A percentile compares a stretch with the other conserved stretches of the same genome.
These are phyloP conservation scores for Orbilia ellipsospora DNA, from an alignment of 2,329 filamentous ascomycete species.

Conservation along the genomic window DNA sequence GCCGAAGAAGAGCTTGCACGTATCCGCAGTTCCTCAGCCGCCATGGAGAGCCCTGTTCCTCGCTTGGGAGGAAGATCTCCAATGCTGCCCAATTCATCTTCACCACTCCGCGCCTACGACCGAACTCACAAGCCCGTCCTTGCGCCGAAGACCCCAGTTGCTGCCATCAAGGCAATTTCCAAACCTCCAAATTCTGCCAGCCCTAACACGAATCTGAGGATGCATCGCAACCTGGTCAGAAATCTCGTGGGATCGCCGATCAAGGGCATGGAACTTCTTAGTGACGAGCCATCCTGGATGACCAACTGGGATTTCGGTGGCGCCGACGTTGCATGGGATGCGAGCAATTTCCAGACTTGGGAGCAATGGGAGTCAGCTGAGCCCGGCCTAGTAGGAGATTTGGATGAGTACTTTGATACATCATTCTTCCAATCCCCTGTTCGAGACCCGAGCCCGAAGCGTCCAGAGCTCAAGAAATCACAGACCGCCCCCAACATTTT, in stretches of 20 bases:
- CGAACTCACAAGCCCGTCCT: conserved; percentile 69
- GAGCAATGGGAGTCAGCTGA: conserved; percentile 53
- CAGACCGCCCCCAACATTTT: conserved; percentile 45
- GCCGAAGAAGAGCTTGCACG: conserved; percentile 96
- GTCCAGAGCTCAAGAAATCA: conserved; percentile 36
- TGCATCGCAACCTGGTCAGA: conserved; percentile 85
- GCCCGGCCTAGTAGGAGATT: conserved; percentile 42
- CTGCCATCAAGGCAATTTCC: conserved; percentile 64
- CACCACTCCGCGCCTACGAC: conserved; percentile 72
- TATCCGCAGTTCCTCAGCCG: conserved; percentile 78
- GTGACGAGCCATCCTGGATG: conserved; percentile 54
- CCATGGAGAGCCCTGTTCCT: conserved; percentile 83
- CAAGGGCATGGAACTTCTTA: conserved; percentile 59
- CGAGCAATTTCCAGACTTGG: conserved; percentile 41
- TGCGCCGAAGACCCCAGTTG: conserved; percentile 81
- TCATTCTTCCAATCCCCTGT: conserved; percentile 53
- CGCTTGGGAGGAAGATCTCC: conserved; percentile 49
- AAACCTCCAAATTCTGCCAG: conserved; percentile 81
- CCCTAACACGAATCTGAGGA: conserved; percentile 88
- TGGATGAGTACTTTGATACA: conserved; percentile 53
- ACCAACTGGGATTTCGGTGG: conserved; percentile 48
- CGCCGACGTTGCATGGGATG: conserved; percentile 34
- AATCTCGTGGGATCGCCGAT: conserved; percentile 83
- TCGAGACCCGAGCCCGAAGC: conserved; percentile 52
- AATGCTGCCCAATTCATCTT: conserved; percentile 69